A percentile compares a stretch with the other conserved stretches of the same genome.
Evolutionary conservation across 441 rosid genomes (phyloP).

Genomic region (Syzygium syzygioides): DNA sequence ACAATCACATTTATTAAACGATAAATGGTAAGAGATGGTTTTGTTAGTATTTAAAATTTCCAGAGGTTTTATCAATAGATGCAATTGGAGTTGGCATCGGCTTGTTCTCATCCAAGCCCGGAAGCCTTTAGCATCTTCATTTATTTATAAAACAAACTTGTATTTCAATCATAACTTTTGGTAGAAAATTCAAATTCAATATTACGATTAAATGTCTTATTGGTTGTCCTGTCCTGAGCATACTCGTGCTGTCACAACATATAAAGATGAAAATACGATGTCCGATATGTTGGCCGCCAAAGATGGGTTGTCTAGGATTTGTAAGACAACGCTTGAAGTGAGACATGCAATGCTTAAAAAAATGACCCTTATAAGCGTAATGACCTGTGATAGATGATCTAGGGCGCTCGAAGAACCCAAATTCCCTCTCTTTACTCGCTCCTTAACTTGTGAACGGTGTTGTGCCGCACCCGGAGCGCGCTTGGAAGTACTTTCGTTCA

Average conservation of each 20-base stretch:
- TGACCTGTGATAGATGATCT: background rate
- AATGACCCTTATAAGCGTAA: too few species aligned
- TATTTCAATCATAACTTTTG: background rate
- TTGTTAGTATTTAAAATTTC: too few species aligned
- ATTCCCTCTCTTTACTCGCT: background rate
- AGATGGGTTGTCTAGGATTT: background rate
- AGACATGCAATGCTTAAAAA: too few species aligned
- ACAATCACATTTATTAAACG: too few species aligned
- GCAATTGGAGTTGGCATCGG: too few species aligned
- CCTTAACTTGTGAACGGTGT: background rate
- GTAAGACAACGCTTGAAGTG: too few species aligned
- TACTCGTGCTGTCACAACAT: background rate
- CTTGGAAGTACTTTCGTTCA: too few species aligned
- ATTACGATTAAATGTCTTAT: background rate
- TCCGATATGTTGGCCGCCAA: background rate
- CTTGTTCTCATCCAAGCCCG: too few species aligned
- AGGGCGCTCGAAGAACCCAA: background rate
- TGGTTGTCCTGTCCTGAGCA: background rate
- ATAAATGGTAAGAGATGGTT: too few species aligned
- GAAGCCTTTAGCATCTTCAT: background rate
- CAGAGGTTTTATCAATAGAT: too few species aligned
- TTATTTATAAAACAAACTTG: background rate
- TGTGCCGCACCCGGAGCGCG: too few species aligned
- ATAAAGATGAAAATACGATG: background rate
- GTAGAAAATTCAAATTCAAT: background rate